Conservation (phyloP, 2,329 filamentous ascomycete species). For the Aspergillus ochraceus region DNA sequence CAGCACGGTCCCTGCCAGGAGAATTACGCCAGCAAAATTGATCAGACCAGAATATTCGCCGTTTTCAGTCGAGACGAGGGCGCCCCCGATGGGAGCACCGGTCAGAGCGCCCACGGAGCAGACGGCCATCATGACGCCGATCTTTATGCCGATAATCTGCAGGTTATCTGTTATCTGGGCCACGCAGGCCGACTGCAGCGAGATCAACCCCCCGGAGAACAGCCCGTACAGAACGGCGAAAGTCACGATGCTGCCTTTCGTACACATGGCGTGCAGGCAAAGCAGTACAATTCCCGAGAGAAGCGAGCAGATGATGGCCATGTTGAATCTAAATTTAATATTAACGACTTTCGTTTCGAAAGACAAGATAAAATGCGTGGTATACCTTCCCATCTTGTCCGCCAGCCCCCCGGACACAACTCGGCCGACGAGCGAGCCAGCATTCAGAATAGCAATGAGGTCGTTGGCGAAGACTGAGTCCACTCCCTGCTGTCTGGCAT, state of each 20-base stretch:
- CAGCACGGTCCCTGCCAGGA: not conserved
- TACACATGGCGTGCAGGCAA: not conserved
- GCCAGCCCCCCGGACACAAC: not conserved
- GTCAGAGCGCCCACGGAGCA: not conserved
- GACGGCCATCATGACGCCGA: constrained; percentile 1
- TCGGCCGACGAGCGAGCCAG: constrained; percentile 3
- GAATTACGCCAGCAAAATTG: not conserved
- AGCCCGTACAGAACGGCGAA: not conserved
- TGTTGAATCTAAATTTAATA: not conserved
- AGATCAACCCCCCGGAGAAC: not conserved
- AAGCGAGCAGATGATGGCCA: not conserved
- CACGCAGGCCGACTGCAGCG: not conserved
- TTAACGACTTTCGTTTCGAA: not conserved
- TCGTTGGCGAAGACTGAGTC: not conserved
- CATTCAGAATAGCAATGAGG: constrained; percentile 1
- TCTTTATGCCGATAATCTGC: not conserved
- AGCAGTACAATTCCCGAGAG: not conserved
- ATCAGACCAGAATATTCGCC: not conserved
- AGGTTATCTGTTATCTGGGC: not conserved
- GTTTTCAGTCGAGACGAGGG: not conserved
- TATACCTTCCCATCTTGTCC: not conserved
- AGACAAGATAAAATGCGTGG: not conserved
- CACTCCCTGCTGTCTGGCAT: not conserved
- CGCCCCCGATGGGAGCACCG: not conserved
- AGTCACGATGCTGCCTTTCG: not conserved